Base-by-base conservation (phyloP, 83 land plant species). In the Isoetes engelmannii region DNA sequence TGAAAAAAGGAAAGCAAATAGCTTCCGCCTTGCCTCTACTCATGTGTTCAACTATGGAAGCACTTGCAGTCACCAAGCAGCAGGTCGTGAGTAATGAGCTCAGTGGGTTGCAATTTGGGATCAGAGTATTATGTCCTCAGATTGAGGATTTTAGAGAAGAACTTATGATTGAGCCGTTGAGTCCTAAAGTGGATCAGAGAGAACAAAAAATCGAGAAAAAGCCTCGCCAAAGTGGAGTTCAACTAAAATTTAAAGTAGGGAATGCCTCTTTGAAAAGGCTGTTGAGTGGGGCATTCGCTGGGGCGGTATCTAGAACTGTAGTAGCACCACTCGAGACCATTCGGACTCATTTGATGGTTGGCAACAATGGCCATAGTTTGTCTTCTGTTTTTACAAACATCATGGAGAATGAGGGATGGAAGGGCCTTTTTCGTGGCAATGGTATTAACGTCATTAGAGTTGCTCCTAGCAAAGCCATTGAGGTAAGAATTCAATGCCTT, bases 391-490 rank as follows among this genome's bases (percentile, higher is more conserved):
- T 78, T 44, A 37, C 63, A 4, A 51, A 74, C 48, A 74, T 78
- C 15, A 74, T 74, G 78, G 53, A 74, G 45, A 61, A 48, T 7
- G 81, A 78, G 15, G 81, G 81, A 20, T 78, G 81, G 81, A 66
- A 62, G 12, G 81, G 81, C 4, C 61, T 78, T 44, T 78, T 78
- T 10, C 77, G 81, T 47, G 81, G 81, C 18, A 78, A 78, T 17
- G 81, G 81, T 44, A 63, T 78, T 50, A 78, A 78, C 51, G 81
- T 78, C 59, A 59, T 78, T 12, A 72, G 81, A 48, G 81, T 78
- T 10, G 76, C 81, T 5, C 81, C 81, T 6, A 78, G 81, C 67
- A 78, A 78, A 69, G 81, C 81, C 9, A 78, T 78, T 48, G 80
- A 77, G 80, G 80, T 77, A 18, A 48, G 74, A 19, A 19, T 61